phyloP scores from a whole-genome alignment of 2,329 filamentous ascomycete genomes.

The Colletotrichum liaoningense region DNA sequence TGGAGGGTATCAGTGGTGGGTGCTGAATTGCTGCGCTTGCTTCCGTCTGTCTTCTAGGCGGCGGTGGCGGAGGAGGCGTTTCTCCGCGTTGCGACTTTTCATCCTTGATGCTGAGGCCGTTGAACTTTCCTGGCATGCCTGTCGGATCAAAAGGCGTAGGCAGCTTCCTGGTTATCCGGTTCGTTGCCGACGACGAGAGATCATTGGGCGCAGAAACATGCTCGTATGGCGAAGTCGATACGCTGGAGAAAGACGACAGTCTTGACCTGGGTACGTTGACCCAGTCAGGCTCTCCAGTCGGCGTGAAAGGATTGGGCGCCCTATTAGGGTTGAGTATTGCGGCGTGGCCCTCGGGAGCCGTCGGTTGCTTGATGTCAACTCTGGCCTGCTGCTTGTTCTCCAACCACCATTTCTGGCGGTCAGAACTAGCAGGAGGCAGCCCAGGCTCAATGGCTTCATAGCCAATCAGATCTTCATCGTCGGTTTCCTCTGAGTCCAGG shows the following conservation, averaged over 20 bases:
- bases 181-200: slow-evolving; percentile 58
- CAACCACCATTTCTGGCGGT: slow-evolving; percentile 78
- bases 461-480: slow-evolving; percentile 84
- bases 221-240: slow-evolving; percentile 70
- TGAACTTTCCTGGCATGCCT: slow-evolving; percentile 57
- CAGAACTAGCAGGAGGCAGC: slow-evolving; percentile 74
- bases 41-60: slow-evolving; percentile 54
- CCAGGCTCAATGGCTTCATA: slow-evolving; percentile 88
- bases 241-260: slow-evolving; percentile 64
- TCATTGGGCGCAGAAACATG: slow-evolving; percentile 64
- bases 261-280: slow-evolving; percentile 71
- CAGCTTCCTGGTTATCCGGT: slow-evolving; percentile 59
- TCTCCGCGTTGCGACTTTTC: slow-evolving; percentile 49
- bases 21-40: slow-evolving; percentile 13
- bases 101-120: slow-evolving; percentile 55
- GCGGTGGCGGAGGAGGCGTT: slow-evolving; percentile 58
- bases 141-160: slow-evolving; percentile 63
- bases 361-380: slow-evolving; percentile 76
- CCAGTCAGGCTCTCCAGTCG: slow-evolving; percentile 86
- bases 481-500: slow-evolving; percentile 66
- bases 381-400: slow-evolving; percentile 79
- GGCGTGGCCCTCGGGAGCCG: slow-evolving; percentile 58
- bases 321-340: slow-evolving; percentile 78
- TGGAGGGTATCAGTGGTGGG: slow-evolving; percentile 29
- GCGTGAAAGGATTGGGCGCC: slow-evolving; percentile 83